Base-by-base conservation (phyloP, 768 basidiomycete species). In the Rhizopogon vulgaris region DNA sequence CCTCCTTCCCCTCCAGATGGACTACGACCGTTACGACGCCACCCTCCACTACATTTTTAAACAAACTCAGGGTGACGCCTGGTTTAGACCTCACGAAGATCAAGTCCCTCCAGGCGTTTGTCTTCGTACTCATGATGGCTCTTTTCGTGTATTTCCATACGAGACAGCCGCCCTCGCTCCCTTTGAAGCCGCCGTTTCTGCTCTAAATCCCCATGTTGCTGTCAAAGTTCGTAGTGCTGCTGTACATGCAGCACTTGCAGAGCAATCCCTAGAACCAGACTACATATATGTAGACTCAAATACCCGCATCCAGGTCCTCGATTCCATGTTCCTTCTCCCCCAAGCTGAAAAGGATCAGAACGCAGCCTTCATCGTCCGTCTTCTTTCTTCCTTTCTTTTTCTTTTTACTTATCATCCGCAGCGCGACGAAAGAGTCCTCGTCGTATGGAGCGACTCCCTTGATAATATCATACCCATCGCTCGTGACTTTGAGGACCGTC, bases 401-500 rank as follows among this genome's bases (percentile, higher is more conserved):
- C 42, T 52, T 8, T 52, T 24, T 18, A 17, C 15, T 18, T 41
- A 48, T 49, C 36, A 3, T 48, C 5, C 4, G 9, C 56, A 87
- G 85, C 80, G 90, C 41, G 86, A 91, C 64, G 91, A 93, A 64
- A 80, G 87, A 37, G 86, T 88, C 15, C 76, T 94, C 50, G 79
- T 93, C 55, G 82, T 93, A 56, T 94, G 90, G 90, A 83, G 85
- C 17, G 87, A 91, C 63, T 78, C 80, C 0, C 75, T 92, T 41
- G 87, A 91, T 62, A 77, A 75, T 57, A 87, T 94, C 65, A 81
- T 94, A 52, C 65, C 65, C 18, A 62, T 58, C 24, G 67, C 67
- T 15, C 67, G 75, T 54, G 78, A 80, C 56, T 77, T 82, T 49
- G 82, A 83, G 56, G 75, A 79, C 53, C 71, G 77, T 47, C 77